Percentiles rank a stretch among this genome's conserved stretches.
Evolutionary conservation across 495 filamentous ascomycete species (phyloP).

Genomic region (Elasticomyces elasticus): DNA sequence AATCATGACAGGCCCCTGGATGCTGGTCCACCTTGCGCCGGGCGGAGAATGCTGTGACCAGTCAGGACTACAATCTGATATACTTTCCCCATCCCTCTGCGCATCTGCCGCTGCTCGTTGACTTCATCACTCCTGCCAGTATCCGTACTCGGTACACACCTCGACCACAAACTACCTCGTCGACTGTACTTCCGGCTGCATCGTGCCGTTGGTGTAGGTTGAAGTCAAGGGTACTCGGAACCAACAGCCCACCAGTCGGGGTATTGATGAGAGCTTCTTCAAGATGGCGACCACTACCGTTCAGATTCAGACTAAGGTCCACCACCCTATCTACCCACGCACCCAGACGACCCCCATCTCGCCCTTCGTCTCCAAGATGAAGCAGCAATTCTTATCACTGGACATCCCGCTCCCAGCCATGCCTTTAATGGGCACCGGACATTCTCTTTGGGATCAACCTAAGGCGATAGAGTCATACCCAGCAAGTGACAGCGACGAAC

Average conservation of each 20-base stretch:
- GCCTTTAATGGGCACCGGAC: neutral
- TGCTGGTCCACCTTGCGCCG: neutral
- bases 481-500: neutral
- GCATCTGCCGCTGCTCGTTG: conserved; percentile 5
- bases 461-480: conserved; percentile 3
- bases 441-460: neutral
- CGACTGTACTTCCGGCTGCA: neutral
- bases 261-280: conserved; percentile 1
- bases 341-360: conserved; percentile 4
- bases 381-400: conserved; percentile 12
- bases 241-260: neutral
- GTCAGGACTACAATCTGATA: neutral
- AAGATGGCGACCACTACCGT: conserved; percentile 2
- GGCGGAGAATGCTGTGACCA: neutral
- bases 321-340: neutral
- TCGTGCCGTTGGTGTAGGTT: neutral
- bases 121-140: conserved; percentile 1
- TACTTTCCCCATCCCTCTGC: neutral
- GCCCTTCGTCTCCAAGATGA: conserved; percentile 14
- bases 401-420: conserved; percentile 13
- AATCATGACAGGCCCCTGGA: neutral
- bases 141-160: neutral
- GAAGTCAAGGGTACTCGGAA: neutral
- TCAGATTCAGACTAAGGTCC: neutral
- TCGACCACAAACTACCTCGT: neutral